A percentile compares a stretch with the other conserved stretches of the same genome.
Evolutionary conservation across 306 rosid genomes (phyloP).

Genomic region (Citrullus colocynthis): DNA sequence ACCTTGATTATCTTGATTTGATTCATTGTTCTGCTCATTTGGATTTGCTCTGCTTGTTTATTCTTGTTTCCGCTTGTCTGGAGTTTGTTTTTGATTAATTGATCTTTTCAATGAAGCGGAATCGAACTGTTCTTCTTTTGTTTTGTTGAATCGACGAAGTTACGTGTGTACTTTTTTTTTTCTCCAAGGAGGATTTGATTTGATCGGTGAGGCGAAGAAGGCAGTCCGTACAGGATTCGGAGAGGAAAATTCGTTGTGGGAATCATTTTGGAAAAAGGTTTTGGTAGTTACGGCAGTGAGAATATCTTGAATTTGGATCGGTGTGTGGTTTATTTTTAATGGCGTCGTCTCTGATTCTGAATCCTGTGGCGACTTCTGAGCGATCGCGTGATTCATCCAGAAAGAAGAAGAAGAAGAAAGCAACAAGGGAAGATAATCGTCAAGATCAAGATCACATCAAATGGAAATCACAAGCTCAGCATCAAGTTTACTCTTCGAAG

Average conservation of each 20-base stretch:
- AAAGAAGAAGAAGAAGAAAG: constrained; percentile 52
- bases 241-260: neutral
- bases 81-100: neutral
- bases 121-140: neutral
- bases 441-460: constrained; percentile 19
- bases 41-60: neutral
- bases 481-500: constrained; percentile 62
- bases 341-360: constrained; percentile 44
- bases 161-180: neutral
- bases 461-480: constrained; percentile 70
- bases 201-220: neutral
- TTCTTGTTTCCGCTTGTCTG: neutral
- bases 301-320: constrained; percentile 1
- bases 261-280: neutral
- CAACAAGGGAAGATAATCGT: constrained; percentile 14
- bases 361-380: constrained; percentile 33
- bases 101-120: neutral
- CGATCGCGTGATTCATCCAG: constrained; percentile 36
- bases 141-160: neutral
- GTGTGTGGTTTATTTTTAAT: constrained; percentile 15
- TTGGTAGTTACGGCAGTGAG: neutral
- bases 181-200: neutral
- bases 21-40: neutral
- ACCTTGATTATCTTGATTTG: neutral
- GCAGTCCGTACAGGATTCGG: neutral